These are phyloP conservation scores for Melanopsichium pennsylvanicum DNA, from an alignment of 1,284 basidiomycete genomes.

Conservation along the genomic window DNA sequence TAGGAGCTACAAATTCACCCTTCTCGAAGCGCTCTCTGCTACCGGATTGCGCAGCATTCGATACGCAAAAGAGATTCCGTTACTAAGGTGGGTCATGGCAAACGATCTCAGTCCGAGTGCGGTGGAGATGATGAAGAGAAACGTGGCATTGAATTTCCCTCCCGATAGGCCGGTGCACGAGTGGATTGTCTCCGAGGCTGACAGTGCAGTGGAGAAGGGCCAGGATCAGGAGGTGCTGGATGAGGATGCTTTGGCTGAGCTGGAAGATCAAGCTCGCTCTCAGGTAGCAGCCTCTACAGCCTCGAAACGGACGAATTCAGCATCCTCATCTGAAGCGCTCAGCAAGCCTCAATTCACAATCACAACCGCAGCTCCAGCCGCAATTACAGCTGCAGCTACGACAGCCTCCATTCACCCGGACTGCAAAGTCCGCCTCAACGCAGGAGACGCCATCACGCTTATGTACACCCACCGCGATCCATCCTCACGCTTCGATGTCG, in stretches of 20 bases:
- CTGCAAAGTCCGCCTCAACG: conserved; percentile 61
- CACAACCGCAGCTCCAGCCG: not conserved
- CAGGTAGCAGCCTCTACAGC: conserved; percentile 7
- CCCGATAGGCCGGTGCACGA: conserved; percentile 67
- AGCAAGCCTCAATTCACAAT: not conserved
- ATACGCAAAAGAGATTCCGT: conserved; percentile 96
- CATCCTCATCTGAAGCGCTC: not conserved
- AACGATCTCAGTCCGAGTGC: conserved; percentile 90
- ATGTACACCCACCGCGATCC: conserved; percentile 88
- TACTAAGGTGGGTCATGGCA: conserved; percentile 87
- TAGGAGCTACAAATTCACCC: conserved; percentile 75
- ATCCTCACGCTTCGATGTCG: conserved; percentile 81
- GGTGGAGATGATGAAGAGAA: conserved; percentile 84
- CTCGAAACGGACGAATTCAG: not conserved
- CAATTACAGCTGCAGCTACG: not conserved
- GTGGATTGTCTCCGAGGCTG: conserved; percentile 31
- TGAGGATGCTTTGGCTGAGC: conserved; percentile 29
- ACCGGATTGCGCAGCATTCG: conserved; percentile 95
- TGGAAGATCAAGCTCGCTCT: conserved; percentile 21
- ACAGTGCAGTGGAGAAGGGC: not conserved
- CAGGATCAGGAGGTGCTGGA: conserved; percentile 11
- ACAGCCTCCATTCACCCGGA: conserved; percentile 52
- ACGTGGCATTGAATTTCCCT: conserved; percentile 87
- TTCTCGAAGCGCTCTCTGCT: conserved; percentile 94
- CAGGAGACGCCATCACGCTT: conserved; percentile 70